Conservation (phyloP, 371 early-diverging fungal species). For the Mortierella sp. region DNA sequence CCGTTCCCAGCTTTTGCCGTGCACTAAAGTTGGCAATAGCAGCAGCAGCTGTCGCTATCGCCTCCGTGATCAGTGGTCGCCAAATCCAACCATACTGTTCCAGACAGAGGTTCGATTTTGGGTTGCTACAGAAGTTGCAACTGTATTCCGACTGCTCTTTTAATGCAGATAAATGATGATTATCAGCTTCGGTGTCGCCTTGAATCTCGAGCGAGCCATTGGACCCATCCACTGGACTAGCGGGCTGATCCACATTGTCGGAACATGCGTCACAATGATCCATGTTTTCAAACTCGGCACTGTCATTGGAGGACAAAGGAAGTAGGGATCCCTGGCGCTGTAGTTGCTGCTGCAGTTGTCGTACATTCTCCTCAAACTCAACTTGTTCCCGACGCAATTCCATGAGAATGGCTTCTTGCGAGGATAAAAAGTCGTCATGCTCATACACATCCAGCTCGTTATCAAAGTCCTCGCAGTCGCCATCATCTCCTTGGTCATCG, state of each 20-base stretch:
- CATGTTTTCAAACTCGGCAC: constrained; percentile 1
- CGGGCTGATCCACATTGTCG: background rate
- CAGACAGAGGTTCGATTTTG: constrained; percentile 30
- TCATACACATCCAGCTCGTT: constrained; percentile 30
- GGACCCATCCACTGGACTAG: background rate
- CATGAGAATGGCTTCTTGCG: constrained; percentile 39
- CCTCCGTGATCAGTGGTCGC: constrained; percentile 33
- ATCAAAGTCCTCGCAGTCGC: constrained; percentile 37
- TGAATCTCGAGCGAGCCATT: background rate
- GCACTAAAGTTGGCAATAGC: constrained; percentile 33
- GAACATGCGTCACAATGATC: background rate
- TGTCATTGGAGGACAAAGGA: constrained; percentile 14
- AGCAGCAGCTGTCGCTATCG: constrained; percentile 49
- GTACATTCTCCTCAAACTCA: constrained; percentile 53
- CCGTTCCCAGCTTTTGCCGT: background rate
- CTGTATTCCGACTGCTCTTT: background rate
- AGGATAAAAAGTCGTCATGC: constrained; percentile 44
- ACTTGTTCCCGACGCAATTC: constrained; percentile 51
- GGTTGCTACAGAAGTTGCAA: constrained; percentile 21
- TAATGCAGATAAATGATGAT: background rate
- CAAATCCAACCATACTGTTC: constrained; percentile 28
- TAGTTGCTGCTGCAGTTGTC: constrained; percentile 45
- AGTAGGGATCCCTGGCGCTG: constrained; percentile 35
- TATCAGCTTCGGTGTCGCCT: background rate
- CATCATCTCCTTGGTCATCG: constrained; percentile 32